These are phyloP conservation scores for Paraglomus brasilianum DNA, from an alignment of 192 early-diverging fungal species.

Conservation along the genomic window DNA sequence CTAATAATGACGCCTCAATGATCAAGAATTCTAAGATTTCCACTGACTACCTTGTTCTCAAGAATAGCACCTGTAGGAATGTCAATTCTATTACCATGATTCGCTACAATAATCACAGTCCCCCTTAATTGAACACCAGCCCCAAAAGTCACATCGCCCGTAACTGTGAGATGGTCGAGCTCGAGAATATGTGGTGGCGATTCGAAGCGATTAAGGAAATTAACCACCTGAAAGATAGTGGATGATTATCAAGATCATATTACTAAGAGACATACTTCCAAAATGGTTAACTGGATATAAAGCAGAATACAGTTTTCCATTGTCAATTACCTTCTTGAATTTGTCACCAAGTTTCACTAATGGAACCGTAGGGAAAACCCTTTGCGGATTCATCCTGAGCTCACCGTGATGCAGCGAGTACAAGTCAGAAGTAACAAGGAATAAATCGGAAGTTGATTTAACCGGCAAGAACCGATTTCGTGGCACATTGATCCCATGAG, in stretches of 20 bases:
- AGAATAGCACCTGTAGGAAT: constrained; percentile 92
- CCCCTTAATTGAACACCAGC: constrained; percentile 84
- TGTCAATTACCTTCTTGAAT: constrained; percentile 84
- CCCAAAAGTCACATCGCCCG: constrained; percentile 98
- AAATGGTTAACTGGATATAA: not conserved
- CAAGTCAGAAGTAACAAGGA: constrained; percentile 94
- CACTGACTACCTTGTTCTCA: constrained; percentile 98
- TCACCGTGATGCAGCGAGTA: constrained; percentile 94
- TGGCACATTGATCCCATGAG: constrained; percentile 98
- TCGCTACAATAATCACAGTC: constrained; percentile 99
- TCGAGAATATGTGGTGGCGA: constrained; percentile 94
- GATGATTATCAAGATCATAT: not conserved
- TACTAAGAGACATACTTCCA: not conserved
- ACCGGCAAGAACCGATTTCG: constrained; percentile 97
- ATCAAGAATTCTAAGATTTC: constrained; percentile 86
- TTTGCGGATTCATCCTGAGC: constrained; percentile 87
- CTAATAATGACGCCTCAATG: constrained; percentile 48
- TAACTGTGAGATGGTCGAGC: constrained; percentile 97
- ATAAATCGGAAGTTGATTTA: constrained; percentile 96
- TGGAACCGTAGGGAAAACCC: constrained; percentile 90
- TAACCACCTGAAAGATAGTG: constrained; percentile 55
- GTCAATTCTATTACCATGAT: constrained; percentile 95
- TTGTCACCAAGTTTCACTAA: constrained; percentile 97
- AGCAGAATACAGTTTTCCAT: not conserved
- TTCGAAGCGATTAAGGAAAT: constrained; percentile 90